phyloP scores from a whole-genome alignment of 2,329 filamentous ascomycete genomes.

The Penicillium corylophilum region DNA sequence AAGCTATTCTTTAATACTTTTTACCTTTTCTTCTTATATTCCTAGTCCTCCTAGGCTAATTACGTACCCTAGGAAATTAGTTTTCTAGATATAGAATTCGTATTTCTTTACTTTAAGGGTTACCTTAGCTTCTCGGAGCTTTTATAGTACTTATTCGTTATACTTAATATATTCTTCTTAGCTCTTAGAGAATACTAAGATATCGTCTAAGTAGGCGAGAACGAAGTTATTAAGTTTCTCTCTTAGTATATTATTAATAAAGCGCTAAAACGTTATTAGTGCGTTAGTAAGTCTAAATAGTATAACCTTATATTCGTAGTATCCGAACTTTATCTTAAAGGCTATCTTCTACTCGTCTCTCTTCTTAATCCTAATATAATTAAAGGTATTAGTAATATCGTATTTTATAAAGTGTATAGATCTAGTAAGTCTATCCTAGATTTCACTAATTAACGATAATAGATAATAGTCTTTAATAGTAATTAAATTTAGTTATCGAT shows the following conservation, averaged over 20 bases:
- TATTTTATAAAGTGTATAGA: not conserved
- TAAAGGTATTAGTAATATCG: conserved; percentile 5
- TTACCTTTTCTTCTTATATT: too few species aligned
- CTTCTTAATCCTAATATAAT: conserved; percentile 1
- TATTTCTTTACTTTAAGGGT: not conserved
- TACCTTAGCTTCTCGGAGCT: too few species aligned
- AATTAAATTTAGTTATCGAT: conserved; percentile 2
- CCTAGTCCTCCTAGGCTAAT: too few species aligned
- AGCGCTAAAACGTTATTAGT: not conserved
- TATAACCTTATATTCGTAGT: not conserved
- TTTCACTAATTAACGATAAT: conserved; percentile 5
- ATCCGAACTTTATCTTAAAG: not conserved
- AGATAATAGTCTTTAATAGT: not conserved
- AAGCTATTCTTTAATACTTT: too few species aligned
- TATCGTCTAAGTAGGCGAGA: not conserved
- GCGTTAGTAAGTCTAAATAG: too few species aligned
- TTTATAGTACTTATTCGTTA: not conserved
- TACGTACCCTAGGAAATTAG: too few species aligned
- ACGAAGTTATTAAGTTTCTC: not conserved
- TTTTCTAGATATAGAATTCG: not conserved
- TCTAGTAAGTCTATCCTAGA: conserved; percentile 1
- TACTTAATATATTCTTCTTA: not conserved
- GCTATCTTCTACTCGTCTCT: not conserved
- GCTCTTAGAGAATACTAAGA: conserved; percentile 1
- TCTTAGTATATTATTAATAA: not conserved